These are phyloP conservation scores for Vitis rupestris DNA, from an alignment of 164 flowering plant species.

Conservation along the genomic window DNA sequence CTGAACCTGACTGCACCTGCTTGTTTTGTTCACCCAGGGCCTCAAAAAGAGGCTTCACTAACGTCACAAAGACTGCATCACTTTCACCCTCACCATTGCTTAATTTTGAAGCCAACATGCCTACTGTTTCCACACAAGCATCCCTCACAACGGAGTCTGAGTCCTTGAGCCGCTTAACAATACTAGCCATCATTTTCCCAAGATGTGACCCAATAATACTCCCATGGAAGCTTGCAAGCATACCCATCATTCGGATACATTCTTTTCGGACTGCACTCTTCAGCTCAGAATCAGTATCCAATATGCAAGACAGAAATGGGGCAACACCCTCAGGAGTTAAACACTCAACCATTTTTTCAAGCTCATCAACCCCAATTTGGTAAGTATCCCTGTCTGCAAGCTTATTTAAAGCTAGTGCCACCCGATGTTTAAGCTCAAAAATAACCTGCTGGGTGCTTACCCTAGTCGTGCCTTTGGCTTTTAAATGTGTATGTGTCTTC, in stretches of 20 bases:
- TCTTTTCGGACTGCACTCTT: conserved; percentile 79
- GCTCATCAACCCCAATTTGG: conserved; percentile 75
- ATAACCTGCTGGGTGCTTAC: conserved; percentile 43
- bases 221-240: conserved; percentile 51
- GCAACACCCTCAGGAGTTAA: conserved; percentile 62
- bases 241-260: conserved; percentile 71
- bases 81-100: conserved; percentile 29
- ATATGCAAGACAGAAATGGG: conserved; percentile 67
- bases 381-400: conserved; percentile 84
- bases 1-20: conserved; percentile 77
- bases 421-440: conserved; percentile 71
- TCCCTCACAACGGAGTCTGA: conserved; percentile 81
- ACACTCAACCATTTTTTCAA: conserved; percentile 62
- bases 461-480: conserved; percentile 34
- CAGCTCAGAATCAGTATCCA: conserved; percentile 74
- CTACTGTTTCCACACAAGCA: conserved; percentile 78
- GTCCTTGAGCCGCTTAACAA: conserved; percentile 84
- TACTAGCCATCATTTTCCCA: conserved; percentile 60
- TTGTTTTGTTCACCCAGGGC: conserved; percentile 85
- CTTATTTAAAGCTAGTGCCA: conserved; percentile 66
- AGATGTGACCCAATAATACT: conserved; percentile 53
- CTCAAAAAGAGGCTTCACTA: conserved; percentile 88
- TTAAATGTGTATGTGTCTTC: conserved; percentile 41
- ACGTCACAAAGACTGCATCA: conserved; percentile 50
- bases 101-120: conserved; percentile 65